A percentile compares a stretch with the other conserved stretches of the same genome.
These are phyloP conservation scores for Penicillium turbatum DNA, from an alignment of 495 filamentous ascomycete species.

Conservation along the genomic window DNA sequence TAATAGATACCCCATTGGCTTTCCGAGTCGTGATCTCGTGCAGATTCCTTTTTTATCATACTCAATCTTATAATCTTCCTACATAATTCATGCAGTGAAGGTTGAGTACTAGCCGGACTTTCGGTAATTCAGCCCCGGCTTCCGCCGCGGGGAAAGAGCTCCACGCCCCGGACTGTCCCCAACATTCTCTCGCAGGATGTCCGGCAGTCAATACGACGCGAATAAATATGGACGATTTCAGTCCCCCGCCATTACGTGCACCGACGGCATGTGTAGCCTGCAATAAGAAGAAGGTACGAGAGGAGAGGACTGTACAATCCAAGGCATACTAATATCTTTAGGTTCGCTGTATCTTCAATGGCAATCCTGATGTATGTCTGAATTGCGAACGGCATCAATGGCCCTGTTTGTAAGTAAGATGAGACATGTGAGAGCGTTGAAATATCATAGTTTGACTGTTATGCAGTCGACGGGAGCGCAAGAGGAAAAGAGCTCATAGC, in stretches of 20 bases:
- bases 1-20: constrained; percentile 19
- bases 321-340: not conserved
- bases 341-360: constrained; percentile 23
- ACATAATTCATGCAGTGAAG: not conserved
- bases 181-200: no score
- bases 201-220: not conserved
- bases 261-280: constrained; percentile 23
- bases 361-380: constrained; percentile 10
- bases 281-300: constrained; percentile 26
- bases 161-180: not conserved
- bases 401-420: constrained; percentile 21
- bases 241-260: constrained; percentile 19
- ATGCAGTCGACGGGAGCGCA: constrained; percentile 18
- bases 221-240: constrained; percentile 12
- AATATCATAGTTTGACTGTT: not conserved
- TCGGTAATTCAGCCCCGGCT: not conserved
- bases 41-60: not conserved
- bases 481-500: constrained; percentile 10
- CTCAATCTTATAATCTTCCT: not conserved
- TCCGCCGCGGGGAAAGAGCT: constrained; percentile 1
- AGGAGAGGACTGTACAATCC: not conserved
- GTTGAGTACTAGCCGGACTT: not conserved
- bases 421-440: not conserved
- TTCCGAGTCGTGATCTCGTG: not conserved
- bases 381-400: constrained; percentile 25